Percentiles rank a stretch among this genome's conserved stretches.
These are phyloP conservation scores for Exobasidium cylindrosporum DNA, from an alignment of 1,284 basidiomycete species.

Conservation along the genomic window DNA sequence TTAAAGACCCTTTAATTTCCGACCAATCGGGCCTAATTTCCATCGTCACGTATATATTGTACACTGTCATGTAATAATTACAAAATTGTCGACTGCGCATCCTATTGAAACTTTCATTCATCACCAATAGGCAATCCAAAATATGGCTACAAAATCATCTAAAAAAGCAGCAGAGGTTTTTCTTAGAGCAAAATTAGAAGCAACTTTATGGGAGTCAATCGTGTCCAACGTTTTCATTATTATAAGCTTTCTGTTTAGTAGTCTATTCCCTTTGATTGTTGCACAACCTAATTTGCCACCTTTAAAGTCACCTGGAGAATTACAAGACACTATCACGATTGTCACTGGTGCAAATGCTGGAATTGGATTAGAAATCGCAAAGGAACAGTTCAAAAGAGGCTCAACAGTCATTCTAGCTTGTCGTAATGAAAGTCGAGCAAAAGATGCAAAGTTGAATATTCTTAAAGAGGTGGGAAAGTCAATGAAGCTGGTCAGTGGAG, in stretches of 20 bases:
- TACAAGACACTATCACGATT: not conserved
- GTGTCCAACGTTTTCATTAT: not conserved
- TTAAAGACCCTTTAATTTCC: not conserved
- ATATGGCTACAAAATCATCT: not conserved
- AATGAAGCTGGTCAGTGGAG: not conserved
- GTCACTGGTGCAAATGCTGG: slow-evolving; percentile 6
- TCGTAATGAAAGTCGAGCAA: not conserved
- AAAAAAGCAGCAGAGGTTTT: not conserved
- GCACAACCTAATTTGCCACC: not conserved
- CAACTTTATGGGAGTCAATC: not conserved
- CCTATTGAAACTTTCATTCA: not conserved
- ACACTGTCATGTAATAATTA: not conserved
- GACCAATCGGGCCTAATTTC: not conserved
- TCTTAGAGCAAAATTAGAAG: not conserved
- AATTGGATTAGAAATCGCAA: slow-evolving; percentile 5
- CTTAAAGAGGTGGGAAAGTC: not conserved
- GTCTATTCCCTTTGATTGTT: not conserved
- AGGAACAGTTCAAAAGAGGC: not conserved
- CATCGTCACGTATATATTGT: not conserved
- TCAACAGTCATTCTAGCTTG: not conserved
- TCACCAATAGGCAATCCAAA: not conserved
- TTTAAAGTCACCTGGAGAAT: not conserved
- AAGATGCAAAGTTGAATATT: not conserved
- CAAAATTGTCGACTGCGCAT: not conserved
- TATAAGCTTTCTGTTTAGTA: not conserved